Evolutionary conservation across 2,329 filamentous ascomycete species (phyloP), one percentile per base, ranked within the genome.

Genomic region (Pseudopyricularia cyperi): DNA sequence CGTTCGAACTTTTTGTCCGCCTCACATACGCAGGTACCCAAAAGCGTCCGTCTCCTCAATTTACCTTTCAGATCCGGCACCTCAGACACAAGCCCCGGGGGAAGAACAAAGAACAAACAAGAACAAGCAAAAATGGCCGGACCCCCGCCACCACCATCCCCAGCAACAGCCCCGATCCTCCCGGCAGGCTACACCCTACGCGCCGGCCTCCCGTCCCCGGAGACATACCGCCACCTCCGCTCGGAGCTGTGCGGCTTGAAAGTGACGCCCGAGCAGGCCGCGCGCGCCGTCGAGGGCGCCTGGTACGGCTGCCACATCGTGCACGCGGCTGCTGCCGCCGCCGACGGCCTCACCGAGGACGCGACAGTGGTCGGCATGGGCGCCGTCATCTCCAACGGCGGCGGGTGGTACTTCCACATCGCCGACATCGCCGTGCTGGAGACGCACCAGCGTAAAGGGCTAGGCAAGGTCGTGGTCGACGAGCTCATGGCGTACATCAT

Each of bases 391-490:
- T 71, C 72, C 12, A 74, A 77, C 55, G 73, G 74, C 7, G 22
- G 37, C 37, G 70, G 69, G 6, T 72, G 74, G 63, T 76, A 76
- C 56, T 74, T 76, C 51, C 62, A 70, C 44, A 65, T 77, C 49
- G 68, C 68, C 19, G 74, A 77, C 57, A 71, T 78, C 61, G 71
- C 69, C 2, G 69, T 74, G n/a, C 62, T 73, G 46, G 70, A 72
- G 6, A 65, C 62, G 7, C 73, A 77, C 53, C 73, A 73, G 55
- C 66, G 69, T 11, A 67, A 65, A 50, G 73, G 74, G 1, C 58
- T 77, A 1, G 74, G 70, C 8, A 68, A 71, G 50, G 62, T 63
- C 22, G 64, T 77, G 34, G 59, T 76, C 60, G 66, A 68, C 56
- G 58, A 61, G 19, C 60, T 76, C 39, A 55, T 76, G 34, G 62